Evolutionary conservation across 2,329 filamentous ascomycete species (phyloP).

Genomic region (Fragosphaeria purpurea): DNA sequence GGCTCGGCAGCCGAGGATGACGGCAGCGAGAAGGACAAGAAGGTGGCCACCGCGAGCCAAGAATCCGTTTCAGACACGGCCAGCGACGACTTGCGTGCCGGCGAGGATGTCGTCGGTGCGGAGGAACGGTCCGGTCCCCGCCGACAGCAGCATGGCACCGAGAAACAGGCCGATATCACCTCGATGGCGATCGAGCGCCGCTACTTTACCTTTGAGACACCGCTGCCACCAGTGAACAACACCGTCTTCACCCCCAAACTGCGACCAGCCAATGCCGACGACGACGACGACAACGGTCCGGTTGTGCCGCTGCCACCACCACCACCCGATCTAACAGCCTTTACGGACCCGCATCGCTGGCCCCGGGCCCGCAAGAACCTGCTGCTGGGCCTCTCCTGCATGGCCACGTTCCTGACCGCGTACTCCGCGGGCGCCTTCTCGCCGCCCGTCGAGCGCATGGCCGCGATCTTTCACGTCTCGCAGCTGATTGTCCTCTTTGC

Average conservation of each 20-base stretch:
- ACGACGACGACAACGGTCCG: slow-evolving; percentile 6
- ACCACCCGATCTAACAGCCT: slow-evolving; percentile 57
- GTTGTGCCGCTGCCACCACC: slow-evolving; percentile 22
- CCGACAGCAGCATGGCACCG: too few species aligned
- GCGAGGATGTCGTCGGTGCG: too few species aligned
- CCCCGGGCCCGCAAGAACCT: slow-evolving; percentile 56
- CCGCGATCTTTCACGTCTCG: slow-evolving; percentile 53
- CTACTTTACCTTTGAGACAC: slow-evolving; percentile 32
- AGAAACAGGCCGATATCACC: too few species aligned
- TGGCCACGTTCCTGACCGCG: slow-evolving; percentile 66
- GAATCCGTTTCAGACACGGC: slow-evolving; percentile 1
- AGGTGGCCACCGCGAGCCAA: background rate
- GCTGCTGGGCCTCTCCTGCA: slow-evolving; percentile 63
- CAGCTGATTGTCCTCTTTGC: slow-evolving; percentile 49
- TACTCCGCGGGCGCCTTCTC: slow-evolving; percentile 76
- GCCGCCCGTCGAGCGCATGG: slow-evolving; percentile 57
- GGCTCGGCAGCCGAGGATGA: background rate
- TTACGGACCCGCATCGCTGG: slow-evolving; percentile 65
- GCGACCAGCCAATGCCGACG: background rate
- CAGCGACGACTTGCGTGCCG: background rate
- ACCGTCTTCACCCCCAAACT: background rate
- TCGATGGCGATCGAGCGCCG: slow-evolving; percentile 23
- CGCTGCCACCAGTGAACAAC: slow-evolving; percentile 22
- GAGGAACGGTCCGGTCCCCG: too few species aligned
- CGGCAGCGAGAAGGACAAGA: background rate